A percentile compares a stretch with the other conserved stretches of the same genome.
These are phyloP conservation scores for Cryptococcus floricola DNA, from an alignment of 1,284 basidiomycete species.

Conservation along the genomic window DNA sequence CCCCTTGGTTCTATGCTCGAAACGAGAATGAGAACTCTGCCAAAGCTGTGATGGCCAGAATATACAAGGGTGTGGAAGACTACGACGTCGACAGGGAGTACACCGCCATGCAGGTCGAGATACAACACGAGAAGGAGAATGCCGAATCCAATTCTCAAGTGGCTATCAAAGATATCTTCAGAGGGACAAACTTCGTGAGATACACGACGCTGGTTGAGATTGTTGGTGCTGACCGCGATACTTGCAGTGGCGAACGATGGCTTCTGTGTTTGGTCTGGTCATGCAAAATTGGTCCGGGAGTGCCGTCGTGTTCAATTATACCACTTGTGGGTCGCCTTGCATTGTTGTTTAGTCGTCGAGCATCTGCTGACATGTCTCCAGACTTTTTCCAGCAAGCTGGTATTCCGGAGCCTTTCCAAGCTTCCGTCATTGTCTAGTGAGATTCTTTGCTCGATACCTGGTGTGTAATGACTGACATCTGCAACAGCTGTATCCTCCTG, in stretches of 20 bases:
- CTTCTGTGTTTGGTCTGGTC: conserved; percentile 10
- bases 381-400: conserved; percentile 9
- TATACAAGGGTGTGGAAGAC: conserved; percentile 11
- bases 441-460: neutral
- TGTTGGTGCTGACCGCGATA: neutral
- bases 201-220: neutral
- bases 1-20: conserved; percentile 12
- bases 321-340: neutral
- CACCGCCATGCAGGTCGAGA: conserved; percentile 9
- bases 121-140: conserved; percentile 9
- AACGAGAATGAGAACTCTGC: neutral
- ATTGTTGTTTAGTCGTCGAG: neutral
- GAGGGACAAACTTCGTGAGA: conserved; percentile 7
- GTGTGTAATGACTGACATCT: neutral
- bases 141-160: neutral
- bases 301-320: conserved; percentile 4
- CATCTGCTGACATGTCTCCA: neutral
- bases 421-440: conserved; percentile 1
- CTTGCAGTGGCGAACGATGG: conserved; percentile 9
- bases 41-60: conserved; percentile 4
- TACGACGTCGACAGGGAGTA: conserved; percentile 16
- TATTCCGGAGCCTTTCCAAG: conserved; percentile 3
- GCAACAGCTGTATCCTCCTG: conserved; percentile 1
- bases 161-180: conserved; percentile 9
- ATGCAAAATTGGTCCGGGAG: conserved; percentile 13